Evolutionary conservation across 1,139 yeast species (phyloP), one percentile per base, ranked within the genome.

Genomic region (Meyerozyma sp.): DNA sequence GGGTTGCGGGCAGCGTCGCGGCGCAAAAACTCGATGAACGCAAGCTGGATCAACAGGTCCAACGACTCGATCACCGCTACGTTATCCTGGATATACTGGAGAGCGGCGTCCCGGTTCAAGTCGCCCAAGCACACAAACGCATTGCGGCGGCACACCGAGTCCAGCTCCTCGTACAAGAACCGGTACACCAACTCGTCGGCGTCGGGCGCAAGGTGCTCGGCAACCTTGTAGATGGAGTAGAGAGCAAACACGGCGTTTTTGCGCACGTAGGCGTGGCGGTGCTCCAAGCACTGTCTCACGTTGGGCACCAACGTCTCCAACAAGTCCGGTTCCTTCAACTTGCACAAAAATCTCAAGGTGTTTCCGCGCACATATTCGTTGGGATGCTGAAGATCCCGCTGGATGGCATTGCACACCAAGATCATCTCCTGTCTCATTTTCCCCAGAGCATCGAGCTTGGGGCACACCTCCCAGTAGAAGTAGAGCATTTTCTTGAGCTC

Each of bases 351-450:
- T 58, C 98, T 81, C 65, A 94, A 75, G 8, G 98, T 91, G 55
- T 90, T 89, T 55, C 98, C 99, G 57, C 98, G 81, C 51, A 94
- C 86, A 62, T 84, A 94, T 66, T 94, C 98, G 69, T 94, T 94
- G 43, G 98, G 97, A 68, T 94, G 98, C 66, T 91, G 97, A 55
- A 94, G 77, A 64, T 94, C 99, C 66, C 93, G 90, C 66, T 94
- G 95, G 58, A 94, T 89, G 44, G 98, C 97, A 63, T 94, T 94
- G 71, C 98, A 93, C 42, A 93, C 98, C 54, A 94, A 80, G 68
- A 94, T 93, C 98, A 94, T 93, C 68, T 94, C 99, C 65, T 91
- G 98, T 70, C 90, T 88, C 75, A 94, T 80, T 63, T 88, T 88
- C 5, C 98, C 98, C 42, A 84, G 84, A 40, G 79, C 75, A 56